A percentile compares a stretch with the other conserved stretches of the same genome.
Evolutionary conservation across 805 yeast species (phyloP).

Genomic region (Kuraishia floccosa): DNA sequence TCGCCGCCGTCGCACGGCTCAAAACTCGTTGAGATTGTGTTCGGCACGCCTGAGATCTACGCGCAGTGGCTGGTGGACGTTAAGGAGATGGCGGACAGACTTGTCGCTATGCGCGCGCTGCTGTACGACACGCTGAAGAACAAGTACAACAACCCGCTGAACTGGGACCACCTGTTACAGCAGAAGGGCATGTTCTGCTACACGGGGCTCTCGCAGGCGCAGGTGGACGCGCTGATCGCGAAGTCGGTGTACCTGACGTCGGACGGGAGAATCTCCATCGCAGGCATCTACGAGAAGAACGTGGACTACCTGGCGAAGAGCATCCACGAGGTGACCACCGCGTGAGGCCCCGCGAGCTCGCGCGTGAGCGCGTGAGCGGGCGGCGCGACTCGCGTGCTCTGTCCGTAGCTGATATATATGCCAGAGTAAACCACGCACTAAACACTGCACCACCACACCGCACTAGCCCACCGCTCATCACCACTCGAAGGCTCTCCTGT

Average conservation of each 20-base stretch:
- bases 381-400: no score
- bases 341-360: no score
- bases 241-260: conserved; percentile 78
- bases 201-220: conserved; percentile 68
- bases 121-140: conserved; percentile 47
- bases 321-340: conserved; percentile 35
- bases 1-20: conserved; percentile 96
- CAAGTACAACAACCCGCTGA: conserved; percentile 39
- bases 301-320: conserved; percentile 64
- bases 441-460: no score
- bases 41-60: conserved; percentile 48
- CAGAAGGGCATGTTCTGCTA: conserved; percentile 97
- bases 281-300: conserved; percentile 76
- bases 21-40: conserved; percentile 70
- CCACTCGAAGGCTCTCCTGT: no score
- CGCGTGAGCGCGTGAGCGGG: no score
- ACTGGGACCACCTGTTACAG: conserved; percentile 79
- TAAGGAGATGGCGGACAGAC: conserved; percentile 65
- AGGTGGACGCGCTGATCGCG: conserved; percentile 58
- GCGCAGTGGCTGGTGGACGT: conserved; percentile 77
- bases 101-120: conserved; percentile 57
- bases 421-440: no score
- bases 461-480: no score
- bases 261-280: conserved; percentile 86
- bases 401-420: no score